Base-by-base conservation (phyloP, 371 early-diverging fungal genomes). In the Coemansia sp. region DNA sequence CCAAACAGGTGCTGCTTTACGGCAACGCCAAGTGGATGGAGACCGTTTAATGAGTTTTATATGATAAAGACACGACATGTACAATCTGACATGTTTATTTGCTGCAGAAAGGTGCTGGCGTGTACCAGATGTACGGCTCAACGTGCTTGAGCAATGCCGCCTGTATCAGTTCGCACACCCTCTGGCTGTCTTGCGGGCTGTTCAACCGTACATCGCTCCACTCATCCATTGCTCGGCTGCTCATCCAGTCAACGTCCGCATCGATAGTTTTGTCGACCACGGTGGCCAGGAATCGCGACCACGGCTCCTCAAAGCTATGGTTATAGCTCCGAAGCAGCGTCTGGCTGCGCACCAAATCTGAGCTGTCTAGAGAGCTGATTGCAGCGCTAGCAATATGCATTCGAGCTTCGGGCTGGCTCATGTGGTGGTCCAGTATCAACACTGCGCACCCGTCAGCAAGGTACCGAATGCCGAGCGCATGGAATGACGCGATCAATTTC, bases 21-120 rank as follows among this genome's bases (percentile, higher is more conserved):
- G 95, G 90, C 11, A 69, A 87, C 11, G 84, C 94, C 63, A 92
- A 93, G 76, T 98, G 98, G 98, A 81, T 89, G 55, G 94, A 93
- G 33, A 65, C 72, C n/a, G n/a, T 39, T 2, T 56, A 55, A n/a
- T 7, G n/a, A 16, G n/a, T 45, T 16, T 45, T 45, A 20, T 38
- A 9, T 38, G 20, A 16, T 16, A 45, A 16, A 16, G 20, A 45
- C 8, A 38, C 8, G 8, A 38, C 9, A 38, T 38, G 26, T 26
- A 26, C 26, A 26, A 26, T 26, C 26, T 26, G 26, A 1, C 26
- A 26, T 26, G 26, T 26, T 26, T 26, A 26, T 38, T 38, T 38
- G 9, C 5, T 38, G 38, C 9, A 38, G 38, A 38, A 48, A 48
- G 26, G 20, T 20, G 12, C 12, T 26, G 63, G 47, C 20, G 30